Base-by-base conservation (phyloP, 805 yeast species). In the Candida berthetii region DNA sequence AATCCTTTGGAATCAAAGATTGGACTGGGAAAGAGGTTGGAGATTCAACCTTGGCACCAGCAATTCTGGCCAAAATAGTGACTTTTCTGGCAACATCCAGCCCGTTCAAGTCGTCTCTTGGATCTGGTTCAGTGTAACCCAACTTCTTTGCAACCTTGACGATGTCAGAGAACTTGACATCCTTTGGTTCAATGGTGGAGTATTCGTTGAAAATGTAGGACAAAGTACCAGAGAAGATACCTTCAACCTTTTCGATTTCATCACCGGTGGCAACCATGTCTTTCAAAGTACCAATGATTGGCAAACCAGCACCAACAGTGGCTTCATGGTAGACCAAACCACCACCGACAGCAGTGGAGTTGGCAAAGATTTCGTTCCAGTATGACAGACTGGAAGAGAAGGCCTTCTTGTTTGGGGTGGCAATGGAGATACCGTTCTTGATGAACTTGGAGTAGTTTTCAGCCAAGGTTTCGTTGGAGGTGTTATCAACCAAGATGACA, bases 61-160 rank as follows among this genome's bases (percentile, higher is more conserved):
- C 74, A 41, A 93, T 76, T 72, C 99, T 85, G 37, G 96, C 96
- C 48, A 93, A 76, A 50, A 93, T 93, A 20, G 99, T 89, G 25
- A 93, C 96, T 66, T 93, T 93, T 76, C 99, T 84, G 35, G 99
- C 99, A 46, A 93, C 96, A 60, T 93, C 99, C 61, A 93, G 75
- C 41, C 99, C 99, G 64, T 91, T 93, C 65, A 93, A 78, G 62
- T 93, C 99, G 64, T 93, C 99, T 68, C 99, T 83, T 65, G 99
- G 99, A 64, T 93, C 99, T 38, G 99, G 99, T 68, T 93, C 99
- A 34, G 97, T 91, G 76, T 88, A 93, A 39, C 99, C 99, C 50
- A 88, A 72, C 40, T 80, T 66, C 68, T 91, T 91, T 40, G 99
- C 99, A 37, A 80, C 80, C 48, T 76, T 72, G 44, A 93, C 98